Evolutionary conservation across 305 asterid species (phyloP).

Genomic region (Fraxinus albicans): DNA sequence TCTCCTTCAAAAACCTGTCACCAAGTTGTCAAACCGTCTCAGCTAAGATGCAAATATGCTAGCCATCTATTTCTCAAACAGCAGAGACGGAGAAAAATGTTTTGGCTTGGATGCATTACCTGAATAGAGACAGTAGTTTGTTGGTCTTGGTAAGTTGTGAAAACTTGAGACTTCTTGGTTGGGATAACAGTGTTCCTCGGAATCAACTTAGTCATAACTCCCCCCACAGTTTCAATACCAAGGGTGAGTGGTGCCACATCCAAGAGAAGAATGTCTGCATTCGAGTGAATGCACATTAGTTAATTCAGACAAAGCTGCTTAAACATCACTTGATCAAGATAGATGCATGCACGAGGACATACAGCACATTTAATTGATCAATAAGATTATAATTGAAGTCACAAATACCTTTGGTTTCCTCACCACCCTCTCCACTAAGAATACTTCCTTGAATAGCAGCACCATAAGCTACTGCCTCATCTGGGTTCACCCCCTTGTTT

Average conservation of each 20-base stretch:
- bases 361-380: background rate
- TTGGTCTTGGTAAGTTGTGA: constrained; percentile 39
- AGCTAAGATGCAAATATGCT: background rate
- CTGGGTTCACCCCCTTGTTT: constrained; percentile 54
- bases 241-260: constrained; percentile 62
- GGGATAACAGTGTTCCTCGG: constrained; percentile 50
- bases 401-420: constrained; percentile 48
- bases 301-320: background rate
- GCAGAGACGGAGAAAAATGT: background rate
- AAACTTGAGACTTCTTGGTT: constrained; percentile 56
- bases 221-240: constrained; percentile 12
- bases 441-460: constrained; percentile 60
- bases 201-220: constrained; percentile 13
- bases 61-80: background rate
- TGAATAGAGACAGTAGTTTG: constrained; percentile 2
- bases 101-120: constrained; percentile 22
- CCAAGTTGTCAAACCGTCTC: background rate
- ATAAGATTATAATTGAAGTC: background rate
- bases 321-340: background rate
- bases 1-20: constrained; percentile 86
- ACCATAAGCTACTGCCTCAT: constrained; percentile 57
- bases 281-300: background rate
- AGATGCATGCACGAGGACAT: background rate
- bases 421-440: constrained; percentile 54
- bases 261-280: constrained; percentile 48